Conservation (phyloP, 139 green algal species). For the Volvox reticuliferus region DNA sequence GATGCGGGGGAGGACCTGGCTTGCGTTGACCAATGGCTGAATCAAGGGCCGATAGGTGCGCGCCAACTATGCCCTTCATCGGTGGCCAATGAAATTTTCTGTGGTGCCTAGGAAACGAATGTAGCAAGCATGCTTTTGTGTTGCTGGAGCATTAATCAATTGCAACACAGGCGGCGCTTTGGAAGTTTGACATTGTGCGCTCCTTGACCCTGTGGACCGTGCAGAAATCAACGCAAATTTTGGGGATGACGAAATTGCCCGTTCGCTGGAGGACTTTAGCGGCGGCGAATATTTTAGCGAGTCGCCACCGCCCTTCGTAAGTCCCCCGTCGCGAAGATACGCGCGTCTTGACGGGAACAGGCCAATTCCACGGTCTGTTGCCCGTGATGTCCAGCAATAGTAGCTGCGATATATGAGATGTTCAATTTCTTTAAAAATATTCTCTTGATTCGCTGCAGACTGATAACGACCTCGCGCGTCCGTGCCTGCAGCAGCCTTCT, state of each 20-base stretch:
- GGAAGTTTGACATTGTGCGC: too few relatives aligned
- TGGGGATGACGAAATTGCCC: background rate
- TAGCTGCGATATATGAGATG: too few relatives aligned
- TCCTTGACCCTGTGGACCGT: background rate
- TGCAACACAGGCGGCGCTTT: too few relatives aligned
- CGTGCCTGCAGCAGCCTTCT: background rate
- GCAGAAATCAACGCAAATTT: background rate
- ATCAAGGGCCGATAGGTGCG: background rate
- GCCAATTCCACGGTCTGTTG: too few relatives aligned
- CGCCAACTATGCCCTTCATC: too few relatives aligned
- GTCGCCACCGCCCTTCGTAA: background rate
- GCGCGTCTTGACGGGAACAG: too few relatives aligned
- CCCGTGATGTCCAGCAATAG: too few relatives aligned
- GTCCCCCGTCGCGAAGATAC: background rate
- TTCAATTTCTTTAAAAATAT: too few relatives aligned
- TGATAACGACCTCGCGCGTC: background rate
- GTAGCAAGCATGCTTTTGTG: too few relatives aligned
- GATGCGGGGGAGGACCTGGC: constrained; percentile 1
- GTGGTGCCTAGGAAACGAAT: too few relatives aligned
- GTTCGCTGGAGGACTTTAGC: constrained; percentile 2
- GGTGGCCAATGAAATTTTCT: too few relatives aligned
- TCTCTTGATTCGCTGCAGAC: background rate
- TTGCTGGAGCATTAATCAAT: too few relatives aligned
- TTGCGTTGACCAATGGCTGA: background rate
- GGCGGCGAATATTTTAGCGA: background rate